Percentiles rank a stretch among this genome's conserved stretches.
phyloP scores from a whole-genome alignment of 2,329 filamentous ascomycete genomes.

The Sclerotinia subarctica region DNA sequence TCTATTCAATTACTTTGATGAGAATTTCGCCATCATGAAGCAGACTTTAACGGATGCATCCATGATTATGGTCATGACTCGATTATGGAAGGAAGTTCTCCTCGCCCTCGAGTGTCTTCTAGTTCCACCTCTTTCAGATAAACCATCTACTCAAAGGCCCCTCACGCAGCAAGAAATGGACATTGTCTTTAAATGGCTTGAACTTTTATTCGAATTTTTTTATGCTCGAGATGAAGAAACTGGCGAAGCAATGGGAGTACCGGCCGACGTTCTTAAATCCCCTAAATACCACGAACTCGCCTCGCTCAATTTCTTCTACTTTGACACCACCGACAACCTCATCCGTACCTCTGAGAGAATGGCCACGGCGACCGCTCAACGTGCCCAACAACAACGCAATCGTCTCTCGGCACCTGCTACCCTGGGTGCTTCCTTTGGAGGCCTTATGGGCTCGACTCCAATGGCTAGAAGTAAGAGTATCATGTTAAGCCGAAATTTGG shows the following conservation, averaged over 20 bases:
- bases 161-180: constrained; percentile 86
- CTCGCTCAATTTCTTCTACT: constrained; percentile 98
- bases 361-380: constrained; percentile 79
- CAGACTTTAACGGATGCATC: constrained; percentile 88
- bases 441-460: constrained; percentile 65
- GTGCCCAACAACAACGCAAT: constrained; percentile 69
- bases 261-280: constrained; percentile 87
- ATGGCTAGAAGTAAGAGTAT: constrained; percentile 72
- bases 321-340: constrained; percentile 84
- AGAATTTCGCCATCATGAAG: constrained; percentile 99
- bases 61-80: constrained; percentile 98
- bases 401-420: constrained; percentile 65
- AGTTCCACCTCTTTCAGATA: constrained; percentile 92
- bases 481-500: constrained; percentile 90
- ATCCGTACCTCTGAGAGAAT: constrained; percentile 96
- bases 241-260: constrained; percentile 82
- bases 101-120: constrained; percentile 86
- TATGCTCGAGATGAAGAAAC: constrained; percentile 82
- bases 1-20: constrained; percentile 91
- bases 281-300: constrained; percentile 98
- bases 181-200: constrained; percentile 91
- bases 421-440: constrained; percentile 51
- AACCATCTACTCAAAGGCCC: constrained; percentile 80
- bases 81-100: constrained; percentile 95
- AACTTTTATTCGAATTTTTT: constrained; percentile 91